These are phyloP conservation scores for Novymonas esmeraldas DNA, from an alignment of 208 protist genomes.

Conservation along the genomic window DNA sequence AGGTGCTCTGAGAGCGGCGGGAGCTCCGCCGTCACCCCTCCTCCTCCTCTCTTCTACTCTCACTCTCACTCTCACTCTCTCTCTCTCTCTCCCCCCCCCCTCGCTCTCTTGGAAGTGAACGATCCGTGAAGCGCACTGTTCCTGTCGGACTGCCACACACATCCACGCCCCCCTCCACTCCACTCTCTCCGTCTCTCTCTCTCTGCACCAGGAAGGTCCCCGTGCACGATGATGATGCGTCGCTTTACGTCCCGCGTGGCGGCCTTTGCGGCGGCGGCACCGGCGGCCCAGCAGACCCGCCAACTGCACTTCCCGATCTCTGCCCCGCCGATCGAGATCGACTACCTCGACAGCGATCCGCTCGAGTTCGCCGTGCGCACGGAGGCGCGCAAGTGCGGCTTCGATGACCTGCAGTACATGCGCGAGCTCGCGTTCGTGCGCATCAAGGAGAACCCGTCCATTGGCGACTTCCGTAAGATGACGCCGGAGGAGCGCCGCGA, in stretches of 20 bases:
- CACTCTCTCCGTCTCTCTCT: not conserved
- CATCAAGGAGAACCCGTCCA: slow-evolving; percentile 88
- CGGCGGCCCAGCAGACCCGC: slow-evolving; percentile 41
- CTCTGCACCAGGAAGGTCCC: not conserved
- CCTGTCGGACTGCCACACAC: too few species aligned
- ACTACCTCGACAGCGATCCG: slow-evolving; percentile 86
- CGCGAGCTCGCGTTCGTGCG: slow-evolving; percentile 90
- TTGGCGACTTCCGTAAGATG: slow-evolving; percentile 87
- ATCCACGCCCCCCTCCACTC: not conserved
- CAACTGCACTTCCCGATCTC: slow-evolving; percentile 85
- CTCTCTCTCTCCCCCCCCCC: too few species aligned
- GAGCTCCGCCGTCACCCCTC: too few species aligned
- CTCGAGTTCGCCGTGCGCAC: slow-evolving; percentile 88
- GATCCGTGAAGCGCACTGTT: too few species aligned
- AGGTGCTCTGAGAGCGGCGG: too few species aligned
- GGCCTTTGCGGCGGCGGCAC: slow-evolving; percentile 29
- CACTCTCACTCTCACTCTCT: too few species aligned
- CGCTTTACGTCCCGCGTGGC: slow-evolving; percentile 42
- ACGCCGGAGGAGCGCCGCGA: slow-evolving; percentile 82
- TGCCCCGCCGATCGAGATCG: slow-evolving; percentile 81
- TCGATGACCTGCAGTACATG: slow-evolving; percentile 89
- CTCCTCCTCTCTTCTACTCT: too few species aligned
- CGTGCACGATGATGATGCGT: slow-evolving; percentile 26
- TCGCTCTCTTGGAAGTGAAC: too few species aligned
- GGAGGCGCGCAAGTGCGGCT: slow-evolving; percentile 88